A percentile compares a stretch with the other conserved stretches of the same genome.
Evolutionary conservation across 2,329 filamentous ascomycete species (phyloP).

Genomic region (Aureobasidium sp.): DNA sequence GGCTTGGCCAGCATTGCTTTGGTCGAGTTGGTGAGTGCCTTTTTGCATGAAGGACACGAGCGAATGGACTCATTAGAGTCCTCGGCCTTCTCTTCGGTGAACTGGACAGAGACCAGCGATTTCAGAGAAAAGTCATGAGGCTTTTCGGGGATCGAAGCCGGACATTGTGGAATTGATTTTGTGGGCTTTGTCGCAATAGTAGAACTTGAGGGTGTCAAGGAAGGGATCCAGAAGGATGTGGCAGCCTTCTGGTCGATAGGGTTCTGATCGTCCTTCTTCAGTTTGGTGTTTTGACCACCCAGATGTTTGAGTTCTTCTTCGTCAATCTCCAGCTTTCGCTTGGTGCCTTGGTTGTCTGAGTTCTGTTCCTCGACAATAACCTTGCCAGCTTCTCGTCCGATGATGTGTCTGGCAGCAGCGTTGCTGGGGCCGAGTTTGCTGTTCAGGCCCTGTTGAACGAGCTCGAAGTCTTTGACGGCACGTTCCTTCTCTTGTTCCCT

Average conservation of each 20-base stretch:
- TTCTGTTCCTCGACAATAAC: constrained; percentile 25
- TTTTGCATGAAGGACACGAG: constrained; percentile 80
- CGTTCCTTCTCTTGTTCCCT: constrained; percentile 61
- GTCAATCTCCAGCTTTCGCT: constrained; percentile 77
- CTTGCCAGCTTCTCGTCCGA: constrained; percentile 34
- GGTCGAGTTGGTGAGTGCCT: constrained; percentile 71
- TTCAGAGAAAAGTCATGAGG: constrained; percentile 74
- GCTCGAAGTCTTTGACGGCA: constrained; percentile 76
- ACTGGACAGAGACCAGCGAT: constrained; percentile 66
- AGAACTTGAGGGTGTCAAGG: constrained; percentile 58
- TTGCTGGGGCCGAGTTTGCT: constrained; percentile 30
- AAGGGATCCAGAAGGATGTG: constrained; percentile 90
- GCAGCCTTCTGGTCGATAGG: constrained; percentile 63
- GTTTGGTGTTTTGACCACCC: constrained; percentile 63
- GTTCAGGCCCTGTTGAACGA: constrained; percentile 62
- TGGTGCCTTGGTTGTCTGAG: constrained; percentile 41
- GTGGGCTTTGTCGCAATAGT: constrained; percentile 38
- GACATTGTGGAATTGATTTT: constrained; percentile 44
- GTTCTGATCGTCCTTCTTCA: constrained; percentile 56
- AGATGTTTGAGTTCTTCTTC: constrained; percentile 68
- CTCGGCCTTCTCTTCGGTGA: constrained; percentile 61
- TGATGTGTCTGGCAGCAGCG: constrained; percentile 38
- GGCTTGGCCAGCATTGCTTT: constrained; percentile 77
- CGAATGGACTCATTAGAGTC: constrained; percentile 34
- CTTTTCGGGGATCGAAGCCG: constrained; percentile 56